phyloP scores from a whole-genome alignment of 768 basidiomycete species.

The Naganishia randhawae region DNA sequence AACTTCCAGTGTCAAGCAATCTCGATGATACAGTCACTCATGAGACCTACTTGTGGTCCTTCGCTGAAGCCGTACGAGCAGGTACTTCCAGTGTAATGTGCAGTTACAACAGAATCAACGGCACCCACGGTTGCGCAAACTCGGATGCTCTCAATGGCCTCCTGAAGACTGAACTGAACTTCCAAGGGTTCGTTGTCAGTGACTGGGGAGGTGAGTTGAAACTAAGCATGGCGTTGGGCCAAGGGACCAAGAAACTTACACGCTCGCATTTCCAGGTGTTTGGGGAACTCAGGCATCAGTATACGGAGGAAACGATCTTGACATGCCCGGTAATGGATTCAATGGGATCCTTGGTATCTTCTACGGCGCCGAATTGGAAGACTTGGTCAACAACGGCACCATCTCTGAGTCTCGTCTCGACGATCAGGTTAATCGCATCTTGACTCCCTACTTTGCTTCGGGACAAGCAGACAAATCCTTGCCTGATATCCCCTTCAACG shows the following conservation, averaged over 20 bases:
- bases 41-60: slow-evolving; percentile 51
- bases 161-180: slow-evolving; percentile 49
- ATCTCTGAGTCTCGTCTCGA: slow-evolving; percentile 38
- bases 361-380: neutral
- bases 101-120: slow-evolving; percentile 41
- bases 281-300: slow-evolving; percentile 18
- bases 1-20: slow-evolving; percentile 31
- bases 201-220: slow-evolving; percentile 28
- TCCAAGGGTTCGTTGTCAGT: slow-evolving; percentile 39
- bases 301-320: slow-evolving; percentile 43
- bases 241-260: neutral
- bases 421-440: slow-evolving; percentile 44
- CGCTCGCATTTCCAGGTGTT: neutral
- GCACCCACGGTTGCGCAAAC: slow-evolving; percentile 49
- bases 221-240: too few relatives aligned
- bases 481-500: slow-evolving; percentile 16
- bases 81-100: slow-evolving; percentile 49
- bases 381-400: slow-evolving; percentile 36
- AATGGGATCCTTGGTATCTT: slow-evolving; percentile 29
- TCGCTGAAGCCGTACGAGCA: slow-evolving; percentile 50
- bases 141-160: slow-evolving; percentile 43
- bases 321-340: slow-evolving; percentile 38
- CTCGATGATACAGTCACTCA: slow-evolving; percentile 47
- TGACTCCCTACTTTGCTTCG: slow-evolving; percentile 56
- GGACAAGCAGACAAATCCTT: slow-evolving; percentile 55